Percentiles rank a stretch among this genome's conserved stretches.
Evolutionary conservation across 768 basidiomycete species (phyloP).

Genomic region (Inosperma sp.): DNA sequence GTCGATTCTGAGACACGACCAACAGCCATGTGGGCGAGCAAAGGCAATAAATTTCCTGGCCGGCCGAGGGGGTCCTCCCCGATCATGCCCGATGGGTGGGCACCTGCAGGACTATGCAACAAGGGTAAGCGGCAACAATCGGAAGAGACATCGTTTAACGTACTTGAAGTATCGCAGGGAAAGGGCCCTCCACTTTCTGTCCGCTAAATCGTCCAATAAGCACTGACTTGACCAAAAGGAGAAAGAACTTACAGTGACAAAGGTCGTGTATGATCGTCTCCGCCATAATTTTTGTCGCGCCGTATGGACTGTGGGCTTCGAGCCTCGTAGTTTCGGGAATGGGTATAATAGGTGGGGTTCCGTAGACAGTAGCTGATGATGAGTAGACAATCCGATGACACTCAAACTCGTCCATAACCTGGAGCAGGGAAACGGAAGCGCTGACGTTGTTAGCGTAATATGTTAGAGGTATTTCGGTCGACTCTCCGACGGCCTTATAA

Average conservation of each 20-base stretch:
- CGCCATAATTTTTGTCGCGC: constrained; percentile 92
- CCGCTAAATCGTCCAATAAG: constrained; percentile 44
- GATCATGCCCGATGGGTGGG: constrained; percentile 90
- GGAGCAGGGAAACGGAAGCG: constrained; percentile 80
- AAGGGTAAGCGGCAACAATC: background rate
- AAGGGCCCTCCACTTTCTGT: constrained; percentile 72
- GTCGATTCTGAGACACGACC: constrained; percentile 72
- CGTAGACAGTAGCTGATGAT: constrained; percentile 97
- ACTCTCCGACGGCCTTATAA: constrained; percentile 97
- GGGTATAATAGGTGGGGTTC: constrained; percentile 85
- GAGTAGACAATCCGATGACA: constrained; percentile 92
- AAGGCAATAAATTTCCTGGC: constrained; percentile 90
- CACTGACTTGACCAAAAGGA: constrained; percentile 9
- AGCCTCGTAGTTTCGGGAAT: constrained; percentile 90
- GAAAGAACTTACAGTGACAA: constrained; percentile 56
- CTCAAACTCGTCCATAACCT: constrained; percentile 80
- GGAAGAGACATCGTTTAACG: constrained; percentile 18
- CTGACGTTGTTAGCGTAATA: constrained; percentile 95
- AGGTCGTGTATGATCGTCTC: constrained; percentile 89
- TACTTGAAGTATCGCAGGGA: constrained; percentile 97
- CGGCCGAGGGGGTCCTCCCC: constrained; percentile 96
- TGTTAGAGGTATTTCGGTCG: constrained; percentile 83
- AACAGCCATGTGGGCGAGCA: constrained; percentile 91
- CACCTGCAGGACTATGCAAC: constrained; percentile 81
- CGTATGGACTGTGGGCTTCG: constrained; percentile 89